Evolutionary conservation across 768 basidiomycete species (phyloP).

Genomic region (Kwoniella dejecticola): DNA sequence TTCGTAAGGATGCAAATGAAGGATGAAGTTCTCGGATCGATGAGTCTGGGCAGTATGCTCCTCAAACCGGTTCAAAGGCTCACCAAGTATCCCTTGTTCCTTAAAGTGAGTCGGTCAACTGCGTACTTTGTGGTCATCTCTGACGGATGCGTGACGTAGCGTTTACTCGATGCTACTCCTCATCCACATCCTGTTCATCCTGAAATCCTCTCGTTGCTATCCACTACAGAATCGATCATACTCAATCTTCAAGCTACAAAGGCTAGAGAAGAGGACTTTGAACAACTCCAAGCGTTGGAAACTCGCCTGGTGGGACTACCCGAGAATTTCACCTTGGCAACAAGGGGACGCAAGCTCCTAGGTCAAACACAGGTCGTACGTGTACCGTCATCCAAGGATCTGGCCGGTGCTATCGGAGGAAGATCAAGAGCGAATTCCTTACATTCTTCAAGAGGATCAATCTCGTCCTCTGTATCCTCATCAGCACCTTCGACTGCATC

Average conservation of each 20-base stretch:
- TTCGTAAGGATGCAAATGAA: slow-evolving; percentile 68
- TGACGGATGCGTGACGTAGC: slow-evolving; percentile 59
- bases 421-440: slow-evolving; percentile 25
- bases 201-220: slow-evolving; percentile 64
- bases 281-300: slow-evolving; percentile 67
- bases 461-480: slow-evolving; percentile 36
- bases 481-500: slow-evolving; percentile 21
- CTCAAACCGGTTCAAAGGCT: slow-evolving; percentile 75
- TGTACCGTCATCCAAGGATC: slow-evolving; percentile 44
- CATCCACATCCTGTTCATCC: slow-evolving; percentile 71
- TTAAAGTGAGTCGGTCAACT: slow-evolving; percentile 64
- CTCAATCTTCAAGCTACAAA: slow-evolving; percentile 83
- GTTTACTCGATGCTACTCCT: slow-evolving; percentile 69
- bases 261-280: slow-evolving; percentile 80
- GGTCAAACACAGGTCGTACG: slow-evolving; percentile 66
- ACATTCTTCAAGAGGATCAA: slow-evolving; percentile 28
- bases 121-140: background rate
- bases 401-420: background rate
- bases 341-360: slow-evolving; percentile 73
- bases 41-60: slow-evolving; percentile 69
- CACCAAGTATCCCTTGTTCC: slow-evolving; percentile 69
- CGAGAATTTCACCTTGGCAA: slow-evolving; percentile 62
- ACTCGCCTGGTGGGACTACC: slow-evolving; percentile 66
- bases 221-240: slow-evolving; percentile 71
- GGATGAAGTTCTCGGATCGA: slow-evolving; percentile 62